Percentiles rank a stretch among this genome's conserved stretches.
These are phyloP conservation scores for Penicillium hesseltinei DNA, from an alignment of 2,329 filamentous ascomycete genomes.

Conservation along the genomic window DNA sequence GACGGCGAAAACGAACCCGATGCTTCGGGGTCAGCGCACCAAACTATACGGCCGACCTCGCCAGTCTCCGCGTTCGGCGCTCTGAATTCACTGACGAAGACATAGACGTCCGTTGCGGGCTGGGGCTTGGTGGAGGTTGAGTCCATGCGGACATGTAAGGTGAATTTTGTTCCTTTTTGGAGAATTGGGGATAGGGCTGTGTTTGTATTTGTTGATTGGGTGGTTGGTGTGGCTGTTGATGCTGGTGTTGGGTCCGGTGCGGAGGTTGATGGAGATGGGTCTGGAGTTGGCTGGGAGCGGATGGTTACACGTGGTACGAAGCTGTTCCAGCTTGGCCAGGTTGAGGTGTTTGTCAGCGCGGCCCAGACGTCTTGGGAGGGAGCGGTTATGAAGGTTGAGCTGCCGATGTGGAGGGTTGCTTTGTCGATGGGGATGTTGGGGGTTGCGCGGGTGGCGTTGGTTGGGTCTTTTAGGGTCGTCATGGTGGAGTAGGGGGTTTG, in stretches of 20 bases:
- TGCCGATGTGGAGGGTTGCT: slow-evolving; percentile 33
- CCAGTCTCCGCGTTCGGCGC: slow-evolving; percentile 24
- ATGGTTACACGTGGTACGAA: slow-evolving; percentile 49
- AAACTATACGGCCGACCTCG: slow-evolving; percentile 28
- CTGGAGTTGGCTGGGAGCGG: slow-evolving; percentile 37
- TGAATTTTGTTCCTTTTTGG: slow-evolving; percentile 44
- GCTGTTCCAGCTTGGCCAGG: slow-evolving; percentile 49
- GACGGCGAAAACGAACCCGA: slow-evolving; percentile 32
- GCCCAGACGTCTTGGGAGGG: slow-evolving; percentile 45
- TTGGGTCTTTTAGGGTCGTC: slow-evolving; percentile 15
- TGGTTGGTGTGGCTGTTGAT: slow-evolving; percentile 13
- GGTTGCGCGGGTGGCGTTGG: slow-evolving; percentile 27
- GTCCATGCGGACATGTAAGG: slow-evolving; percentile 46
- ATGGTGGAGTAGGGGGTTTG: neutral
- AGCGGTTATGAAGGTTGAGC: slow-evolving; percentile 41
- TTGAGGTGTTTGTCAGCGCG: slow-evolving; percentile 45
- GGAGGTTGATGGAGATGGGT: neutral
- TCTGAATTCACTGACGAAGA: slow-evolving; percentile 37
- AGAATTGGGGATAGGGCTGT: slow-evolving; percentile 27
- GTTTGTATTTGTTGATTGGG: neutral
- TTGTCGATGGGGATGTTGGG: slow-evolving; percentile 33
- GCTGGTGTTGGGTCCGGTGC: slow-evolving; percentile 5
- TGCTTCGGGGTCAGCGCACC: slow-evolving; percentile 28
- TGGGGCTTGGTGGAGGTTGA: slow-evolving; percentile 21
- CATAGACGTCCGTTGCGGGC: slow-evolving; percentile 24